A percentile compares a stretch with the other conserved stretches of the same genome.
Evolutionary conservation across 805 yeast genomes (phyloP).

Genomic region (Metschnikowia similis): DNA sequence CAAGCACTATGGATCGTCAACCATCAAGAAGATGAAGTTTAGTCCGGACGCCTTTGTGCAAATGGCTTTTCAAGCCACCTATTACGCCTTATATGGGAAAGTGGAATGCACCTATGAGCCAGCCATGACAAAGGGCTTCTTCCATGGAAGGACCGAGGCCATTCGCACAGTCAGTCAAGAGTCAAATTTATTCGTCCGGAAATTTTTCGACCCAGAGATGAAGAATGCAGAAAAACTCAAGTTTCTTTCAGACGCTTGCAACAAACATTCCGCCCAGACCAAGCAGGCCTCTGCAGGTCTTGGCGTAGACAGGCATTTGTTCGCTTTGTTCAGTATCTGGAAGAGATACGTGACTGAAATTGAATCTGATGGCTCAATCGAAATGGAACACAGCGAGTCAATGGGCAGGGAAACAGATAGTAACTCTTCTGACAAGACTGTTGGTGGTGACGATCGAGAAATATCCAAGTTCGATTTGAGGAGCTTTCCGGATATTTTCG

Average conservation of each 20-base stretch:
- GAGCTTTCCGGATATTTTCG: slow-evolving; percentile 67
- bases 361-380: slow-evolving; percentile 4
- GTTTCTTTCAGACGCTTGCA: slow-evolving; percentile 64
- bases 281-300: slow-evolving; percentile 66
- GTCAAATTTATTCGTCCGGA: slow-evolving; percentile 76
- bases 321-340: slow-evolving; percentile 86
- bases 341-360: slow-evolving; percentile 49
- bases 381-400: slow-evolving; percentile 11
- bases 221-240: slow-evolving; percentile 57
- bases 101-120: slow-evolving; percentile 95
- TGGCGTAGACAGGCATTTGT: slow-evolving; percentile 91
- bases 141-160: slow-evolving; percentile 93
- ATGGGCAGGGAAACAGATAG: slow-evolving; percentile 9
- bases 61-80: slow-evolving; percentile 90
- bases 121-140: slow-evolving; percentile 85
- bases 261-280: slow-evolving; percentile 63
- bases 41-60: slow-evolving; percentile 95
- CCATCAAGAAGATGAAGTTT: slow-evolving; percentile 77
- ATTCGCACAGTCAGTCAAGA: slow-evolving; percentile 79
- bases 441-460: slow-evolving; percentile 20
- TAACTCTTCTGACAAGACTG: slow-evolving; percentile 28
- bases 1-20: slow-evolving; percentile 64
- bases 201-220: slow-evolving; percentile 67
- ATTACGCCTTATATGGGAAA: slow-evolving; percentile 86
- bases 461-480: slow-evolving; percentile 17